Percentiles rank a stretch among this genome's conserved stretches.
phyloP scores from a whole-genome alignment of 805 yeast species.

The Komagataella ulmi region DNA sequence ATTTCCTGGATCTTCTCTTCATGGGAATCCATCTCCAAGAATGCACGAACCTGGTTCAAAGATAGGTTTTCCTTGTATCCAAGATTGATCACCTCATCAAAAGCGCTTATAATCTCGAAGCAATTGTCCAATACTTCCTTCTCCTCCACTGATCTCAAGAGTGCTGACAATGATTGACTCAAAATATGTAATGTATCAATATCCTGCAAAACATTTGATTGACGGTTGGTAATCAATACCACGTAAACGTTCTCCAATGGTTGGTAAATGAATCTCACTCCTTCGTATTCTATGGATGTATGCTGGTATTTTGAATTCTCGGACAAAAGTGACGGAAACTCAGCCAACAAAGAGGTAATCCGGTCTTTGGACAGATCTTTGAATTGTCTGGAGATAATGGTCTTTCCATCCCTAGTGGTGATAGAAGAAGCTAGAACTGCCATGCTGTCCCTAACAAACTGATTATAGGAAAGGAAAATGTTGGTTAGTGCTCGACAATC shows the following conservation, averaged over 20 bases:
- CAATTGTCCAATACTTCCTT: constrained; percentile 73
- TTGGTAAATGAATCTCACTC: constrained; percentile 87
- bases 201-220: constrained; percentile 87
- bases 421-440: constrained; percentile 88
- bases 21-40: constrained; percentile 94
- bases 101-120: constrained; percentile 81
- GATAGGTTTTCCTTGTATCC: constrained; percentile 87
- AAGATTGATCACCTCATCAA: constrained; percentile 82
- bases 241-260: constrained; percentile 91
- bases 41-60: constrained; percentile 70
- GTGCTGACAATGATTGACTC: constrained; percentile 65
- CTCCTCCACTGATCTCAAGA: constrained; percentile 64
- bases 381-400: constrained; percentile 86
- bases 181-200: constrained; percentile 83
- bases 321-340: constrained; percentile 69
- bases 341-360: constrained; percentile 73
- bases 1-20: constrained; percentile 98
- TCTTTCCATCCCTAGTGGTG: constrained; percentile 87
- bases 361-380: constrained; percentile 73
- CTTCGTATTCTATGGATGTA: constrained; percentile 87
- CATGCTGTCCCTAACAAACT: constrained; percentile 20
- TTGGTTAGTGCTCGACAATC: not conserved
- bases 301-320: constrained; percentile 63
- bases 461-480: not conserved
- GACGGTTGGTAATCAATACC: constrained; percentile 80